Evolutionary conservation across 2,329 filamentous ascomycete genomes (phyloP).

Genomic region (Arthrobotrys sphaeroides): DNA sequence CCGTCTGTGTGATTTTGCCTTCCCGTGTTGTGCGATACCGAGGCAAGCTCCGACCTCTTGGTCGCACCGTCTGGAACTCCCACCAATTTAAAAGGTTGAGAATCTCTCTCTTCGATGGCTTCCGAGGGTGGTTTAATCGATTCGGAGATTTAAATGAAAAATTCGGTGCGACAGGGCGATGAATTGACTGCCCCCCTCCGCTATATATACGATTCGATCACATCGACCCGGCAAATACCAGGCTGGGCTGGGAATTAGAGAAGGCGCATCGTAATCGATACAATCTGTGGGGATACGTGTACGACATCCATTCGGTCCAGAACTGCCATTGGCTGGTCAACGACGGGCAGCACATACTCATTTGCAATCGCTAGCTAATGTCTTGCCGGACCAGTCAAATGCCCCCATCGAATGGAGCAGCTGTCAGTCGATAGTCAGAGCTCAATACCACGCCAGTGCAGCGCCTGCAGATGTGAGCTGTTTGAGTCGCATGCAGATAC

Average conservation of each 20-base stretch:
- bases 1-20: background rate
- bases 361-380: too few relatives aligned
- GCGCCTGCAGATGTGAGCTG: conserved; percentile 26
- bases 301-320: conserved; percentile 51
- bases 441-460: background rate
- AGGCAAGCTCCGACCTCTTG: background rate
- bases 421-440: background rate
- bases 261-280: conserved; percentile 13
- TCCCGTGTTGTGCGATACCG: conserved; percentile 22
- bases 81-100: background rate
- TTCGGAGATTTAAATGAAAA: background rate
- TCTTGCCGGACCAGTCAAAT: too few relatives aligned
- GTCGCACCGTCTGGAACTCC: conserved; percentile 11
- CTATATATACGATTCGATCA: background rate
- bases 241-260: too few relatives aligned
- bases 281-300: conserved; percentile 52
- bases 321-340: conserved; percentile 20
- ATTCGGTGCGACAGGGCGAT: background rate
- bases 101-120: too few relatives aligned
- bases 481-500: too few relatives aligned
- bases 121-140: background rate
- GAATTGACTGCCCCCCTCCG: background rate
- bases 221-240: too few relatives aligned
- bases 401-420: background rate
- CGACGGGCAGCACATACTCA: conserved; percentile 15